These are phyloP conservation scores for Cytospora piceicola DNA, from an alignment of 2,329 filamentous ascomycete species.

Conservation along the genomic window DNA sequence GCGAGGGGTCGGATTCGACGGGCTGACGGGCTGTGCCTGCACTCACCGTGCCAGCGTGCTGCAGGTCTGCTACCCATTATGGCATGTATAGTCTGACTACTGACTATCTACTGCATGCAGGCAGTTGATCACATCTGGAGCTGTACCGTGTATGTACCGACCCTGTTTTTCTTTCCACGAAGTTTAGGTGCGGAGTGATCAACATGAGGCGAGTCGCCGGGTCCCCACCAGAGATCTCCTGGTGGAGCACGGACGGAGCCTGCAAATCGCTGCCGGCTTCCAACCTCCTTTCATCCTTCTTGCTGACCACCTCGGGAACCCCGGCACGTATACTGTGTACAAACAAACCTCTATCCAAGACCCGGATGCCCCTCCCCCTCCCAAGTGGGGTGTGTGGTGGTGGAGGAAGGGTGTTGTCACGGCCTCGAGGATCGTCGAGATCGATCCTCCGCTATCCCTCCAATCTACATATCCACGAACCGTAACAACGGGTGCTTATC, in stretches of 20 bases:
- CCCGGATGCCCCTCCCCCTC: neutral
- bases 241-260: slow-evolving; percentile 9
- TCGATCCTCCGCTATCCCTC: neutral
- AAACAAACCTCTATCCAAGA: neutral
- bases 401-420: neutral
- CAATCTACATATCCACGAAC: neutral
- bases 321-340: slow-evolving; percentile 3
- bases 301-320: neutral
- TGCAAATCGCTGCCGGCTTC: slow-evolving; percentile 15
- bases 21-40: neutral
- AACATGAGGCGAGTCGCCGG: neutral
- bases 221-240: slow-evolving; percentile 25
- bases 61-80: neutral
- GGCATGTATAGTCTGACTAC: neutral
- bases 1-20: neutral
- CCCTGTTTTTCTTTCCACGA: neutral
- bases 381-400: neutral
- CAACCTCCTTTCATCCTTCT: slow-evolving; percentile 4
- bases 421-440: neutral
- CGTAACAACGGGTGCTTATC: neutral
- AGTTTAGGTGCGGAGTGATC: neutral
- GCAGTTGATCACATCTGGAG: slow-evolving; percentile 17
- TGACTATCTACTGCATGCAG: slow-evolving; percentile 15
- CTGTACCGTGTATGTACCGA: neutral
- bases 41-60: neutral